Evolutionary conservation across 768 basidiomycete species (phyloP), one percentile per base, ranked within the genome.

Genomic region (Kwoniella newhampshirensis): DNA sequence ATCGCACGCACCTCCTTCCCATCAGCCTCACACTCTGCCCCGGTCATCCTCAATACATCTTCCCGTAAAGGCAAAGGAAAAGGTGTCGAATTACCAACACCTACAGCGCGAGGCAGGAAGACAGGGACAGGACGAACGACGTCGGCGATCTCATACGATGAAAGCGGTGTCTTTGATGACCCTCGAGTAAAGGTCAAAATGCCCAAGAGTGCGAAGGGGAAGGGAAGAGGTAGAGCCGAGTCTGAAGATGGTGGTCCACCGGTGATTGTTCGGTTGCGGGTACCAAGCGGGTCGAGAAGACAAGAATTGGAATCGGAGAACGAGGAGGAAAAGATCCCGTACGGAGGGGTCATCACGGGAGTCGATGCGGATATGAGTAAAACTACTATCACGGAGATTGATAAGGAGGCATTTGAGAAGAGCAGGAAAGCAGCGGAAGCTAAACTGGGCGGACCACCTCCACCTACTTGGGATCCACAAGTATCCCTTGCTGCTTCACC

Each of bases 341-440:
- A 93, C 69, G 92, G 96, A 44, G 92, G 91, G 20, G 81, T 94
- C 37, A 80, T 98, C 32, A 76, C 75, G 13, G 76, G 80, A 1
- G 80, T 80, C 17, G 87, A 94, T 52, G 83, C 89, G 32, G 89
- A 91, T 70, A 86, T 82, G 41, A 77, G 80, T 20, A 85, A 84
- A 70, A 91, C 91, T 7, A 74, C 75, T 0, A 87, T 93, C 25
- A 73, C 76, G 3, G 76, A 77, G 27, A 63, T 66, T 6, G 91
- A 94, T 73, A 88, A 82, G 66, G 72, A 80, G 45, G 81, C 82
- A 48, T 97, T 89, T 71, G 88, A 91, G 63, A 80, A 81, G 56
- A 88, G 86, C 67, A 81, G 86, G 49, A 65, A 80, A n/a, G 72
- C 79, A 12, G 89, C 88, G 21, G 92, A 97, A 79, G 89, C 47